A percentile compares a stretch with the other conserved stretches of the same genome.
These are phyloP conservation scores for Hanseniaspora opuntiae DNA, from an alignment of 805 yeast genomes.

Conservation along the genomic window DNA sequence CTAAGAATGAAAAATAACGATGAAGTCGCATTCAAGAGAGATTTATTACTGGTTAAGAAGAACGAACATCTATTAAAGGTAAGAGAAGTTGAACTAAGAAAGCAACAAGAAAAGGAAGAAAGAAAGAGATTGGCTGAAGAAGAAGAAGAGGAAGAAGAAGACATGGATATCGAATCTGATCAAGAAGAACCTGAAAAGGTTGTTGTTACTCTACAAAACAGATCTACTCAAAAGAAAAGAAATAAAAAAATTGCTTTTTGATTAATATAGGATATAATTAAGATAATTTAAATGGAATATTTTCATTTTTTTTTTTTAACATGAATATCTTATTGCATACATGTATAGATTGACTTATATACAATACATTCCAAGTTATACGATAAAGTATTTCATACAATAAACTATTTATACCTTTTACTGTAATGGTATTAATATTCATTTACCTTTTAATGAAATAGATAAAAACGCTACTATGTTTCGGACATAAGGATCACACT, in stretches of 20 bases:
- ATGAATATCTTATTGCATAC: too few species aligned
- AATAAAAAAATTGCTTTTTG: constrained; percentile 31
- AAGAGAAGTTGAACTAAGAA: constrained; percentile 84
- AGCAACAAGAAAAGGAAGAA: constrained; percentile 57
- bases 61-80: constrained; percentile 81
- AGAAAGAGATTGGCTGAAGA: constrained; percentile 40
- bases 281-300: not conserved
- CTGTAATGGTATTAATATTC: too few species aligned
- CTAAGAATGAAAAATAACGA: constrained; percentile 97
- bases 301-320: not conserved
- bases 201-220: constrained; percentile 40
- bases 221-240: constrained; percentile 26
- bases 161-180: constrained; percentile 16
- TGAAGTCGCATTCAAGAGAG: constrained; percentile 71
- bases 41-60: constrained; percentile 73
- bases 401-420: too few species aligned
- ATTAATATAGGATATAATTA: not conserved
- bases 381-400: too few species aligned
- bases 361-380: too few species aligned
- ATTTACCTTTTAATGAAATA: too few species aligned
- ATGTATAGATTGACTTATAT: too few species aligned
- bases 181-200: constrained; percentile 38
- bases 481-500: too few species aligned
- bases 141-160: constrained; percentile 35
- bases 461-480: too few species aligned